Base-by-base conservation (phyloP, 306 rosid species). In the Coriaria nepalensis region DNA sequence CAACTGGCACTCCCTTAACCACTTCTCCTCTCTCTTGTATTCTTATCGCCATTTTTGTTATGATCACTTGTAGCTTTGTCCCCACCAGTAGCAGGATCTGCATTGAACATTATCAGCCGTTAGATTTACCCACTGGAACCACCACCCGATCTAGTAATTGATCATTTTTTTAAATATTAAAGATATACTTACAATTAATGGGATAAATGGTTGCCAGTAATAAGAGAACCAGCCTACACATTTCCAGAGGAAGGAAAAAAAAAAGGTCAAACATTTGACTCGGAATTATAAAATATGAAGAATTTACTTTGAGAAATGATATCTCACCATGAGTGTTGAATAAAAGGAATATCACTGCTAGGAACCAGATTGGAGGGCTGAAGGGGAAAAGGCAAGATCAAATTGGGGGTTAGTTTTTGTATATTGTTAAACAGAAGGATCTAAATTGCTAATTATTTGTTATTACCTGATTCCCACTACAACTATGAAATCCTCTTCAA, bases 401-500 rank as follows among this genome's bases (percentile, higher is more conserved):
- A 20, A 20, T 20, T 20, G 29, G 29, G 29, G 29, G 29, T 20
- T 20, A 20, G 29, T 20, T 20, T 20, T 20, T 20, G 29, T 20
- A 20, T 20, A 20, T 20, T 20, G 29, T 20, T 20, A 20, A 20
- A 20, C 2, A 20, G 29, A 20, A 20, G 29, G 29, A 3, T 1
- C 29, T 20, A 3, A 20, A 20, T 20, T 11, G 47, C 10, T 7
- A 53, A 4, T 13, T 40, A 43, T 33, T 5, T 8, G 36, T 15
- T 38, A 65, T 0, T 8, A 83, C 96, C 97, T 84, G 64, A 90
- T 84, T 54, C 79, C 97, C 32, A 90, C 97, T 0, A 90, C 97
- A 0, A 90, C 87, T 45, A 77, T 84, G 73, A 90, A 90, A 49
- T 90, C 97, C 59, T 90, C 95, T 38, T 90, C 97, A 13, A 90